These are phyloP conservation scores for Haematococcus lacustris DNA, from an alignment of 139 green algal genomes.

Conservation along the genomic window DNA sequence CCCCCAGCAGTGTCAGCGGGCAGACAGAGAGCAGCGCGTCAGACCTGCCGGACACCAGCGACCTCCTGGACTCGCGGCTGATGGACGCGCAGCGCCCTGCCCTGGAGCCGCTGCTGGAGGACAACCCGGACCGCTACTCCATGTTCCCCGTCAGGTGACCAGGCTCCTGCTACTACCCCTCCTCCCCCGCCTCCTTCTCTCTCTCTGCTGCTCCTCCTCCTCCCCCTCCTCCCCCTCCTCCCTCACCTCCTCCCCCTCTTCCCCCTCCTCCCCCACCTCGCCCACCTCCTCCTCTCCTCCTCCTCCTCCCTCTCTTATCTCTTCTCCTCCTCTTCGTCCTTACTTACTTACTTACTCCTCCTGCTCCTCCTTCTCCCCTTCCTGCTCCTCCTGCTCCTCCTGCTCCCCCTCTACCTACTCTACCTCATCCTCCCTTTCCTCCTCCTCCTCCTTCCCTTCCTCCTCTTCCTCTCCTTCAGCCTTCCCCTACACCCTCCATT, in stretches of 20 bases:
- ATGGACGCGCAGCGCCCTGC: too few species aligned
- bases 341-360: too few species aligned
- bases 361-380: too few species aligned
- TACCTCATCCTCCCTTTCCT: too few species aligned
- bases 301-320: not conserved
- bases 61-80: too few species aligned
- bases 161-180: too few species aligned
- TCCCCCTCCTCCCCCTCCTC: not conserved
- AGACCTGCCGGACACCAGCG: too few species aligned
- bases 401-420: too few species aligned
- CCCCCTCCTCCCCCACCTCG: not conserved
- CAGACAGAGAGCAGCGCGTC: too few species aligned
- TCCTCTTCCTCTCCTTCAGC: not conserved
- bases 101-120: conserved; percentile 77
- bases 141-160: conserved; percentile 83
- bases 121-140: conserved; percentile 81
- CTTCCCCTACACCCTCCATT: not conserved
- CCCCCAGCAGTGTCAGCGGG: too few species aligned
- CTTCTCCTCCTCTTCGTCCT: not conserved
- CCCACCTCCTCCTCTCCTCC: not conserved
- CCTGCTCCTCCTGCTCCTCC: too few species aligned
- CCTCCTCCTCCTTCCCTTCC: too few species aligned
- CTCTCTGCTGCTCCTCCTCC: not conserved
- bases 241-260: not conserved
- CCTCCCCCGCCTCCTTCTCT: not conserved